Evolutionary conservation across 176 grass and related monocot species (phyloP), one percentile per base, ranked within the genome.

Genomic region (Eleusine coracana): DNA sequence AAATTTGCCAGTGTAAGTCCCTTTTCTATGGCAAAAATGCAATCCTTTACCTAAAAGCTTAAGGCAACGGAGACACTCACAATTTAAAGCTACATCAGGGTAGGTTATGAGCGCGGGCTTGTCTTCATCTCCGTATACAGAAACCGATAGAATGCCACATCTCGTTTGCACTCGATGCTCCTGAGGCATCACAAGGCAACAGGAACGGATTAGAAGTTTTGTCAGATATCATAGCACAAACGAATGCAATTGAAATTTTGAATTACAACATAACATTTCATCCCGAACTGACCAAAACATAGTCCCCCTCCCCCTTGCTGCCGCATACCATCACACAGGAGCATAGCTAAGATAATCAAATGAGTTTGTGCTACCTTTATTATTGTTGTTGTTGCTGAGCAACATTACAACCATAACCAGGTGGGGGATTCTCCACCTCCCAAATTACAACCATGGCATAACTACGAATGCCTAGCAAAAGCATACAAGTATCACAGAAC

Each of bases 51-150:
- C 27, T 2, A 67, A 67, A 85, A 55, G 49, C 7, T 16, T 58
- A 46, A 27, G 60, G 9, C 16, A 54, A 82, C 0, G 29, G 52
- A 28, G 18, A 5, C 45, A 86, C 90, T 86, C 48, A 92, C 90
- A 68, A 84, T 96, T 96, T 82, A 96, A 76, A 82, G 90, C 93
- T 74, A 96, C 78, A 83, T 96, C 93, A 20, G 90, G 93, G 72
- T 96, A 96, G 75, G 93, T 92, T 65, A 96, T 48, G 67, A 96
- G 87, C 3, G 93, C 90, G 0, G 85, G 90, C 79, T 96, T 96
- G 59, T 96, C 93, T 87, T 93, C 80, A 10, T 96, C 93, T 45
- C 93, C 90, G 25, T 92, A 91, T 1, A 96, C 90, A 58, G 88
- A 85, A 42, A 96, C 93, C 2, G 88, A 96, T 70, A 96, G 72